A percentile compares a stretch with the other conserved stretches of the same genome.
These are phyloP conservation scores for Polyporus arcularius DNA, from an alignment of 768 basidiomycete species.

Conservation along the genomic window DNA sequence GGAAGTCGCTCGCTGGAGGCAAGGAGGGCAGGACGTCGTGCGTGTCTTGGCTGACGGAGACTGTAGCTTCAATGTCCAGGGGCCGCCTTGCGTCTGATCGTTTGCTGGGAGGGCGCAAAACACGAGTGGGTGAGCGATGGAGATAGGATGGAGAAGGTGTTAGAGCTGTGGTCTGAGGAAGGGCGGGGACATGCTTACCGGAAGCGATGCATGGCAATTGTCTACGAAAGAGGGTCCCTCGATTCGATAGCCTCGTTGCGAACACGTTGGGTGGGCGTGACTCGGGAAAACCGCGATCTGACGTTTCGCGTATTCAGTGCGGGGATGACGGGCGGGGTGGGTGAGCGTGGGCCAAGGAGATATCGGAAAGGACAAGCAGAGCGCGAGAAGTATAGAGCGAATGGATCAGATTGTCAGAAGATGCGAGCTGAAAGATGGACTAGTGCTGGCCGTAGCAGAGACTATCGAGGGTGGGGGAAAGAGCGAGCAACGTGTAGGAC, in stretches of 20 bases:
- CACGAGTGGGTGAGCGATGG: conserved; percentile 10
- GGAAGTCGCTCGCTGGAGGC: conserved; percentile 74
- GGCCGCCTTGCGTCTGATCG: conserved; percentile 69
- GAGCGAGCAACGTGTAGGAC: conserved; percentile 73
- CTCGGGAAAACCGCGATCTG: conserved; percentile 13
- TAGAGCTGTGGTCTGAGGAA: conserved; percentile 30
- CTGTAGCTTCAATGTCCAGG: conserved; percentile 36
- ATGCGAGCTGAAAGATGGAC: conserved; percentile 11
- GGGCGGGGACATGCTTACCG: conserved; percentile 56
- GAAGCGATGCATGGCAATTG: conserved; percentile 69
- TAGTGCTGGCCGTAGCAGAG: not conserved
- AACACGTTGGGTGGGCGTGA: conserved; percentile 58
- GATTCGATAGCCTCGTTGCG: conserved; percentile 52
- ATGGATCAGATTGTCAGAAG: conserved; percentile 22
- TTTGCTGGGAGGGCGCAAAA: conserved; percentile 51
- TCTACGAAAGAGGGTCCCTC: conserved; percentile 19
- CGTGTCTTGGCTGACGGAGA: conserved; percentile 23
- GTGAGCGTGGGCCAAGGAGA: conserved; percentile 5
- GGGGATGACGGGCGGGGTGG: conserved; percentile 5
- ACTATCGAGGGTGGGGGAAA: conserved; percentile 29
- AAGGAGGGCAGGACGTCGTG: conserved; percentile 54
- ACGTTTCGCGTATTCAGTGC: conserved; percentile 17
- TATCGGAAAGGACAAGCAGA: conserved; percentile 12
- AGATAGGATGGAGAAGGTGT: not conserved
- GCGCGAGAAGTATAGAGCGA: conserved; percentile 15